Evolutionary conservation across 345 rosid species (phyloP), one percentile per base, ranked within the genome.

Genomic region (Citrus glauca): DNA sequence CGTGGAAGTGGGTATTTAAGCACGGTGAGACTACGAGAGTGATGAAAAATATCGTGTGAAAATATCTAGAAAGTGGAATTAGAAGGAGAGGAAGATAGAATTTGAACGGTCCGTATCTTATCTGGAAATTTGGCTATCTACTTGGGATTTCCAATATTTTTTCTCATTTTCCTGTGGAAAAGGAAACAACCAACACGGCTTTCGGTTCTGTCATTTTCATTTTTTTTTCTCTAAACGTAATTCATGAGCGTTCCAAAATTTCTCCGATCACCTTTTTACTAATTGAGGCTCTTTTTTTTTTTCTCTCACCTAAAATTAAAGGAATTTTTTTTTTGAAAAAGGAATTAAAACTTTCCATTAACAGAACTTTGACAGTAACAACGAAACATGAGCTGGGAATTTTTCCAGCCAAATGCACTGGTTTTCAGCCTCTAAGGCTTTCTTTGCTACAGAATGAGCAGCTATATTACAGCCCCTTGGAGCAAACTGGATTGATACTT

Each of bases 91-190:
- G 35, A 67, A 66, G 77, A 67, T 79, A 67, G 78, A 73, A 74
- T 68, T 74, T 80, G 78, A 74, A 61, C 69, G 78, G 78, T 61
- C 62, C 71, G 48, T 32, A 80, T 33, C 25, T 5, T 62, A n/a
- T 60, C 28, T 7, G 28, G 62, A 22, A 66, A 57, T 77, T 57
- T 38, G 60, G 37, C 72, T 68, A 60, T 69, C 9, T 14, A 25
- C 24, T n/a, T 32, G 37, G 32, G 38, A 73, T 68, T 66, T 74
- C 20, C 45, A 38, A 42, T 69, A 69, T 69, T 40, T 48, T 40
- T 27, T 53, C 66, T 40, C 13, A 40, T 37, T 64, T 30, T 64
- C 40, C 40, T 7, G 40, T 32, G 24, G 24, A 64, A 32, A 64
- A 32, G 68, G 11, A 32, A 64, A 7, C 68, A 19, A 33, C 25